A percentile compares a stretch with the other conserved stretches of the same genome.
These are phyloP conservation scores for Phycomyces nitens DNA, from an alignment of 192 early-diverging fungal genomes.

Conservation along the genomic window DNA sequence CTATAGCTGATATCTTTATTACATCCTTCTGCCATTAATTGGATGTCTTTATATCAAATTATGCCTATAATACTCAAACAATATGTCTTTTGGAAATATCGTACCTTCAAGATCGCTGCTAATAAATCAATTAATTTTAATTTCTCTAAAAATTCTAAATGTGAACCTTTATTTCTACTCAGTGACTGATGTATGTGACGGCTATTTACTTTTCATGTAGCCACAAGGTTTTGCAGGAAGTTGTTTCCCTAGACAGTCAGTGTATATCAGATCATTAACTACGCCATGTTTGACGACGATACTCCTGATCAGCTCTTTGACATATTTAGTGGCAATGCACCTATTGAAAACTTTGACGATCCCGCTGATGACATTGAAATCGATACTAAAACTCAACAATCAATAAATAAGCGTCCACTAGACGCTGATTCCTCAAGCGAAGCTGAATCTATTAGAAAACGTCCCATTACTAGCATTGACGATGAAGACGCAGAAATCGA, in stretches of 20 bases:
- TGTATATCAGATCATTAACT: neutral
- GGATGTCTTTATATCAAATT: too few species aligned
- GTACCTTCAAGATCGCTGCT: too few species aligned
- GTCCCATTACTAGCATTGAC: neutral
- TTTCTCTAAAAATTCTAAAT: too few species aligned
- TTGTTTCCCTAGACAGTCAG: neutral
- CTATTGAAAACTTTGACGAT: slow-evolving; percentile 16
- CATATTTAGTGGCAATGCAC: slow-evolving; percentile 15
- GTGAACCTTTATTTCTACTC: neutral
- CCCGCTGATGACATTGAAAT: neutral
- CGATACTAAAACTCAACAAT: slow-evolving; percentile 1
- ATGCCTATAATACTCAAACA: too few species aligned
- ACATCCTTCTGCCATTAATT: too few species aligned
- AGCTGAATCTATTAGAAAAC: neutral
- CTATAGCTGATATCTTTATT: too few species aligned
- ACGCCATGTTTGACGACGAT: slow-evolving; percentile 34
- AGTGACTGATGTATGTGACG: neutral
- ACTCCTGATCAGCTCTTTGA: slow-evolving; percentile 26
- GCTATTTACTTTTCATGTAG: slow-evolving; percentile 5
- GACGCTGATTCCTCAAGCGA: slow-evolving; percentile 7
- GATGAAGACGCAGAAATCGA: neutral
- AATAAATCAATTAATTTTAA: too few species aligned
- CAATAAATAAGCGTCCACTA: neutral
- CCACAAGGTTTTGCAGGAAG: neutral
- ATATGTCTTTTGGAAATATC: too few species aligned